A percentile compares a stretch with the other conserved stretches of the same genome.
These are phyloP conservation scores for Boletus coccyginus DNA, from an alignment of 768 basidiomycete species.

Conservation along the genomic window DNA sequence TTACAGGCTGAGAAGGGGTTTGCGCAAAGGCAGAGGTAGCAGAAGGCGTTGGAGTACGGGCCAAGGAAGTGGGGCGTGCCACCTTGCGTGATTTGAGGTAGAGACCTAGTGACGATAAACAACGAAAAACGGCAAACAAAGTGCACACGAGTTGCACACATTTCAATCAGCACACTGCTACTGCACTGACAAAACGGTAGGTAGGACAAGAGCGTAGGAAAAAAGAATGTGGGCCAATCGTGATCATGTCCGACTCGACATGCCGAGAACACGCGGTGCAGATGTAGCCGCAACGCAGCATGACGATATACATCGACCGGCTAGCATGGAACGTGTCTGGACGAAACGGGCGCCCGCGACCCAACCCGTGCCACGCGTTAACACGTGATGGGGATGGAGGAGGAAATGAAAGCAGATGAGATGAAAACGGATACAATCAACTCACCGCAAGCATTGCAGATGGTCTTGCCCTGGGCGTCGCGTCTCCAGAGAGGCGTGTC, in stretches of 20 bases:
- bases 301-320: slow-evolving; percentile 35
- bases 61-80: slow-evolving; percentile 65
- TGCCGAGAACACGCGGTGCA: slow-evolving; percentile 34
- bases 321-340: slow-evolving; percentile 25
- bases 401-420: slow-evolving; percentile 35
- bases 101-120: slow-evolving; percentile 55
- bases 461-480: slow-evolving; percentile 74
- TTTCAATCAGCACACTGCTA: slow-evolving; percentile 39
- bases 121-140: slow-evolving; percentile 32
- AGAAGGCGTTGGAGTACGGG: slow-evolving; percentile 36
- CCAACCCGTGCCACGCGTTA: slow-evolving; percentile 28
- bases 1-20: slow-evolving; percentile 31
- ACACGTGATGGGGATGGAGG: slow-evolving; percentile 41
- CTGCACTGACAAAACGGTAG: slow-evolving; percentile 35
- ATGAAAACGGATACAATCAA: slow-evolving; percentile 32
- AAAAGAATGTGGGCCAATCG: slow-evolving; percentile 34
- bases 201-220: slow-evolving; percentile 31
- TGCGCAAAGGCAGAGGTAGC: slow-evolving; percentile 32
- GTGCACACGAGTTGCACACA: slow-evolving; percentile 38
- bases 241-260: slow-evolving; percentile 32
- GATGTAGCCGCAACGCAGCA: slow-evolving; percentile 31
- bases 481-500: slow-evolving; percentile 84
- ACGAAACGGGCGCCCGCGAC: slow-evolving; percentile 32
- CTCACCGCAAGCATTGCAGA: slow-evolving; percentile 92
- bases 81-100: slow-evolving; percentile 83